phyloP scores from a whole-genome alignment of 2,329 filamentous ascomycete genomes.

The Trichoderma oligosporum region DNA sequence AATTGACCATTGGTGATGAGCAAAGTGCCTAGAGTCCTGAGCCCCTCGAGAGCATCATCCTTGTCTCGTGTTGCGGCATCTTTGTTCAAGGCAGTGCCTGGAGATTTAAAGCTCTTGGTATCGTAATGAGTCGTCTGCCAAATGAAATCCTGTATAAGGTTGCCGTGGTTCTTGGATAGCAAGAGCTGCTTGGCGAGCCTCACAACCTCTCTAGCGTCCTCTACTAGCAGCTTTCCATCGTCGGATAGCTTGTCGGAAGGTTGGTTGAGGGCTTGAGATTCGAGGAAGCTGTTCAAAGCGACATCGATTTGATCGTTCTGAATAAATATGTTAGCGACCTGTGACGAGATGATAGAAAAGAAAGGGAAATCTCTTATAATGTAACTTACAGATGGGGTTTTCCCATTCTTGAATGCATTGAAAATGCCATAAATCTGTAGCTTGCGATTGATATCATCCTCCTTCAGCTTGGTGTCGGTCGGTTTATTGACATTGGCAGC shows the following conservation, averaged over 20 bases:
- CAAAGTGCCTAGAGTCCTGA: slow-evolving; percentile 83
- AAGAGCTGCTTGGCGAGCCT: slow-evolving; percentile 79
- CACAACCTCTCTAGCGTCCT: slow-evolving; percentile 74
- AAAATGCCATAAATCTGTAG: slow-evolving; percentile 92
- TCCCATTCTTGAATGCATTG: slow-evolving; percentile 79
- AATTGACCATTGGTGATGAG: slow-evolving; percentile 96
- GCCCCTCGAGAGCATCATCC: slow-evolving; percentile 75
- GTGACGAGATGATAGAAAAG: background rate
- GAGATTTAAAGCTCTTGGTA: slow-evolving; percentile 56
- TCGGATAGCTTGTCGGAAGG: slow-evolving; percentile 74
- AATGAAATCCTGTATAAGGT: slow-evolving; percentile 93
- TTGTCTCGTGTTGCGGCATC: slow-evolving; percentile 77
- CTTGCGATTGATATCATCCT: slow-evolving; percentile 86
- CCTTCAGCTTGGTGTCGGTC: slow-evolving; percentile 69
- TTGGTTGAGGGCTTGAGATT: slow-evolving; percentile 62
- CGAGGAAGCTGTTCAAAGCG: slow-evolving; percentile 82
- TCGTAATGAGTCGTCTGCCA: slow-evolving; percentile 83
- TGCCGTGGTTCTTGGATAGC: slow-evolving; percentile 90
- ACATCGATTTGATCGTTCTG: slow-evolving; percentile 95
- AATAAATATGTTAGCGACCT: background rate
- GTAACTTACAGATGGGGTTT: slow-evolving; percentile 74
- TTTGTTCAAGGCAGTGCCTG: slow-evolving; percentile 68
- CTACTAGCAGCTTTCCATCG: slow-evolving; percentile 76
- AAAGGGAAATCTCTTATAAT: background rate
- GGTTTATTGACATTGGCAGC: slow-evolving; percentile 64